Base-by-base conservation (phyloP, 1,284 basidiomycete species). In the Rhodotorula sp. region DNA sequence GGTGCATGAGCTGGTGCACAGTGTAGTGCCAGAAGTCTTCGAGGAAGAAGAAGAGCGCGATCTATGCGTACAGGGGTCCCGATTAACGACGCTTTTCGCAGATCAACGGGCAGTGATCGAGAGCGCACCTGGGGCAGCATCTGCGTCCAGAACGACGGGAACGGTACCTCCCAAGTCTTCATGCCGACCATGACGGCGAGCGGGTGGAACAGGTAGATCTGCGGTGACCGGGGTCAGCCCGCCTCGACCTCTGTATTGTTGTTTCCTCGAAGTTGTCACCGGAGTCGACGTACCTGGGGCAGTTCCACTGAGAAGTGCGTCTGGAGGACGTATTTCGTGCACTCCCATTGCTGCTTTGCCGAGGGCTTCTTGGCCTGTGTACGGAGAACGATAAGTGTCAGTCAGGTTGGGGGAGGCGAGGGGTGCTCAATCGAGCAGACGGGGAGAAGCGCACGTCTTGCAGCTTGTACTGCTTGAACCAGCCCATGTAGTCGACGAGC, bases 221-320 rank as follows among this genome's bases (percentile, higher is more conserved):
- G 79, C 15, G 16, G 16, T 16, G 4, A 2, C 2, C 1, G 4
- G n/a, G 12, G 26, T 26, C 26, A 43, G 12, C 10, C 10, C 10
- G 12, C 10, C 10, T 43, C 12, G 38, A 1, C 6, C 38, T 43
- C 38, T 10, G 12, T 12, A 2, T 43, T 43, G 38, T 43, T 43
- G 38, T 43, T 43, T 43, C 10, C 10, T 43, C 34, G 34, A 6
- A 34, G 10, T 14, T 12, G 38, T 43, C 10, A 10, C 38, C 28
- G 14, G 43, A 10, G 15, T 4, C 10, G 19, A 70, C 88, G 76
- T 76, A 93, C 91, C 72, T 88, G 86, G 21, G 95, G 95, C 18
- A 95, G 85, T 82, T 99, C 95, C 76, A 97, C 90, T 52, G 94
- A 95, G 80, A 99, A 97, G 82, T 99, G 97, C 19, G 92, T 94